Evolutionary conservation across 1,139 yeast genomes (phyloP).

Genomic region (Debaryomyces sp.): DNA sequence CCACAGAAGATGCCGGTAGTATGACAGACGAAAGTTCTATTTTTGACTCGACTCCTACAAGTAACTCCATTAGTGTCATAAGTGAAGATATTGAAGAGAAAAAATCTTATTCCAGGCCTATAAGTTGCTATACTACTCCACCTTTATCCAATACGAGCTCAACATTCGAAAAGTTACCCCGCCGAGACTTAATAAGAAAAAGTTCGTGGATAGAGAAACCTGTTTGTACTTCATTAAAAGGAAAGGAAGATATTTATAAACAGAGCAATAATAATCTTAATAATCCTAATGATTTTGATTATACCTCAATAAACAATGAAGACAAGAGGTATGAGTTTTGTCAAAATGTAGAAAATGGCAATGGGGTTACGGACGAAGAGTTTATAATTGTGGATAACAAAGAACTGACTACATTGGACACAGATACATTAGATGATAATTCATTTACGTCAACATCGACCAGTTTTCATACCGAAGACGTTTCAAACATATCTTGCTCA

Average conservation of each 20-base stretch:
- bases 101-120: constrained; percentile 16
- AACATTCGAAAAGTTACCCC: background rate
- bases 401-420: background rate
- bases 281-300: background rate
- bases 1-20: constrained; percentile 2
- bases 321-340: background rate
- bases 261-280: background rate
- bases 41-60: constrained; percentile 12
- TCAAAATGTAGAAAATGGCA: background rate
- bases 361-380: background rate
- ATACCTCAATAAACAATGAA: background rate
- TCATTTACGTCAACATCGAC: background rate
- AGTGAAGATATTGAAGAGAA: background rate
- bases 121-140: constrained; percentile 23
- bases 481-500: background rate
- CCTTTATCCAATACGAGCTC: constrained; percentile 15
- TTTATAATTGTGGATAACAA: background rate
- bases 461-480: background rate
- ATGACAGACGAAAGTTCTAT: constrained; percentile 13
- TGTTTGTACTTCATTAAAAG: background rate
- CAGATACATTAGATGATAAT: background rate
- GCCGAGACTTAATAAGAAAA: background rate
- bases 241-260: background rate
- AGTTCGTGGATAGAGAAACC: background rate
- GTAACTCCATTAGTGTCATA: background rate